A percentile compares a stretch with the other conserved stretches of the same genome.
Conservation (phyloP, 73 alveolate genomes). For the Paramecium sonneborni region DNA sequence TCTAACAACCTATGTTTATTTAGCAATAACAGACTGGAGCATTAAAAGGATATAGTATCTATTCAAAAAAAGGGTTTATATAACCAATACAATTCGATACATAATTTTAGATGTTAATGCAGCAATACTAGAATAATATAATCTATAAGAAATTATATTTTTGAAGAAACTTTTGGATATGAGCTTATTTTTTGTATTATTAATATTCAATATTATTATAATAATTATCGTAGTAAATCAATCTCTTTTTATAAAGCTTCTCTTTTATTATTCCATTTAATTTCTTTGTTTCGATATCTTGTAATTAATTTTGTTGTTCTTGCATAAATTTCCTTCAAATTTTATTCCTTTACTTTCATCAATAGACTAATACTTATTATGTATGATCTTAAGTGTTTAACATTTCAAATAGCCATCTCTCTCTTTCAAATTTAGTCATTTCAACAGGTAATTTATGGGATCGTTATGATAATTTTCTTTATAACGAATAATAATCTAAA, state of each 20-base stretch:
- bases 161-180: background rate
- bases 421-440: constrained; percentile 30
- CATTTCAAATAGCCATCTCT: constrained; percentile 38
- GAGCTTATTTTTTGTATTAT: background rate
- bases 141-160: background rate
- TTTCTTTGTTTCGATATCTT: background rate
- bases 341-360: background rate
- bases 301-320: background rate
- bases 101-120: background rate
- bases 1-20: background rate
- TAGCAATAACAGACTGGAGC: background rate
- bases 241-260: constrained; percentile 9
- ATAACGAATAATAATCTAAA: background rate
- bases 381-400: background rate
- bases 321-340: background rate
- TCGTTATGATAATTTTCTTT: background rate
- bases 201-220: background rate
- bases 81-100: constrained; percentile 2
- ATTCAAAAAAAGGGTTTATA: background rate
- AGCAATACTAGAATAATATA: background rate
- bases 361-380: background rate
- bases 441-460: constrained; percentile 29
- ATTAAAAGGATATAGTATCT: background rate
- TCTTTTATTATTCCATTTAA: background rate
- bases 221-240: background rate